Conservation (phyloP, 2,329 filamentous ascomycete species). For the Fusarium anthophilum region DNA sequence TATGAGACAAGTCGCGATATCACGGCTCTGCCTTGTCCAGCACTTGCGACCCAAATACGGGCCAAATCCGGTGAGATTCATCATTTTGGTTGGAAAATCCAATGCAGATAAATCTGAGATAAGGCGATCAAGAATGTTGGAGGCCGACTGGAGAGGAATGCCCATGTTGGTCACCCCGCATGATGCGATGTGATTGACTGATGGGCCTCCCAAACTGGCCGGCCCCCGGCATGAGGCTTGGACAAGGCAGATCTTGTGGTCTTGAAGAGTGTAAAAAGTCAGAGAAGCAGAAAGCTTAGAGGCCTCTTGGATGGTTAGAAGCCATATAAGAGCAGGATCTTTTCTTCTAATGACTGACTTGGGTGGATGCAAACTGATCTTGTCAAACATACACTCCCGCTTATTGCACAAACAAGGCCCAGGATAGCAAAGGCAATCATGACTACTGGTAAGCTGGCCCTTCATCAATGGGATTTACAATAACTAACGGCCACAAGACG, state of each 20-base stretch:
- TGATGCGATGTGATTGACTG: slow-evolving; percentile 26
- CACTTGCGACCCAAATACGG: slow-evolving; percentile 16
- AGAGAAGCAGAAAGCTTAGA: not conserved
- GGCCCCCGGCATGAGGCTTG: slow-evolving; percentile 27
- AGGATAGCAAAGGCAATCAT: not conserved
- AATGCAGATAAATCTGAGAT: not conserved
- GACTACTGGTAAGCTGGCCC: not conserved
- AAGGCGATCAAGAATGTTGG: slow-evolving; percentile 4
- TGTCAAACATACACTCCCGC: not conserved
- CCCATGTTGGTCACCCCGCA: slow-evolving; percentile 21
- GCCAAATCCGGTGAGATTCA: not conserved
- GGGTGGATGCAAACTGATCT: not conserved
- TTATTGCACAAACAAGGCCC: too few relatives aligned
- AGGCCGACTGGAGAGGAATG: not conserved
- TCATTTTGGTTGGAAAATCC: not conserved
- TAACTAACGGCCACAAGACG: not conserved
- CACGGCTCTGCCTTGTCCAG: slow-evolving; percentile 19
- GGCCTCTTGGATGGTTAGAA: not conserved
- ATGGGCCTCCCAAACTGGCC: slow-evolving; percentile 35
- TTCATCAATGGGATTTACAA: fast-evolving
- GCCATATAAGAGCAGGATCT: not conserved
- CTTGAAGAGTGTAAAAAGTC: not conserved
- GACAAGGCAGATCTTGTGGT: not conserved
- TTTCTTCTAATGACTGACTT: not conserved
- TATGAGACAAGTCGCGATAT: not conserved